These are phyloP conservation scores for Dactylellina sp. DNA, from an alignment of 2,329 filamentous ascomycete genomes.

Conservation along the genomic window DNA sequence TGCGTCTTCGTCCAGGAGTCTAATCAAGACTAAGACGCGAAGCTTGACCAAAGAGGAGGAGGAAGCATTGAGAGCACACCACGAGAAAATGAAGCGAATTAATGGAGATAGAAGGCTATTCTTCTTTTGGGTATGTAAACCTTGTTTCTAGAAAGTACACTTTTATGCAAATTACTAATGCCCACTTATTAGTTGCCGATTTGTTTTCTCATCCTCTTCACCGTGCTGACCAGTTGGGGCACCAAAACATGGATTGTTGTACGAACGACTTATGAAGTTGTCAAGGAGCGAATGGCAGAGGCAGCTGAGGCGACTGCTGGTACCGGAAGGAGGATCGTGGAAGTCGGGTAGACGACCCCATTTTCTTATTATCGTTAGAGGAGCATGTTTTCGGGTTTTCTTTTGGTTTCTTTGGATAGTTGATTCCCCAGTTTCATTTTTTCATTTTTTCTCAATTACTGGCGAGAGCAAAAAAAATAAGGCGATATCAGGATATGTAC, in stretches of 20 bases:
- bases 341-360: conserved; percentile 18
- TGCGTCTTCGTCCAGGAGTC: conserved; percentile 44
- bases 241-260: conserved; percentile 49
- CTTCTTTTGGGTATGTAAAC: conserved; percentile 75
- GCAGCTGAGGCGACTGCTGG: conserved; percentile 50
- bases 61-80: conserved; percentile 72
- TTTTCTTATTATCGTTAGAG: conserved; percentile 8
- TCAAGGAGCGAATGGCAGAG: conserved; percentile 53
- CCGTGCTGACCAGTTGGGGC: conserved; percentile 63
- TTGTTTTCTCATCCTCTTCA: conserved; percentile 63
- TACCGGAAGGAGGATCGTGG: conserved; percentile 39
- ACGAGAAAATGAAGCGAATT: conserved; percentile 73
- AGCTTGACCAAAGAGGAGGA: conserved; percentile 74
- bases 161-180: conserved; percentile 20
- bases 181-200: conserved; percentile 63
- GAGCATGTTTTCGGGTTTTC: conserved; percentile 8
- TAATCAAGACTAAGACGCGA: conserved; percentile 27
- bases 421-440: background rate
- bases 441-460: background rate
- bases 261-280: conserved; percentile 51
- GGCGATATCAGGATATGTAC: background rate
- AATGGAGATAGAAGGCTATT: conserved; percentile 75
- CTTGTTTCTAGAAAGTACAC: no score
- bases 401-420: background rate
- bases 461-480: background rate